Conservation (phyloP, 1,284 basidiomycete genomes). For the Inonotus hispidus region DNA sequence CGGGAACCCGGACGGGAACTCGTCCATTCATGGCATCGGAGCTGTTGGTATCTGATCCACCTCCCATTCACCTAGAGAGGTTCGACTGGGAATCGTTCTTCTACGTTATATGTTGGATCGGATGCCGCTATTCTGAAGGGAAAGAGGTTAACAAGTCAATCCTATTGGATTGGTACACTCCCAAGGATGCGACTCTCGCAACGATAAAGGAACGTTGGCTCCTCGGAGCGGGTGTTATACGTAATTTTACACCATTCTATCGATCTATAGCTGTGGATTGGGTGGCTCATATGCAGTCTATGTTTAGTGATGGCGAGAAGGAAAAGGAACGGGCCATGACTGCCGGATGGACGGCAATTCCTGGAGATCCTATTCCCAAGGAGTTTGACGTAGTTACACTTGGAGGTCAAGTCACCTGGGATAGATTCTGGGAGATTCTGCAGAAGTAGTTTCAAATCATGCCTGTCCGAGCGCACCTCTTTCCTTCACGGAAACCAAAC, state of each 20-base stretch:
- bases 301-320: neutral
- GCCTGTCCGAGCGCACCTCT: too few species aligned
- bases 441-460: neutral
- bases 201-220: neutral
- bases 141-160: neutral
- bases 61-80: neutral
- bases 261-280: neutral
- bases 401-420: slow-evolving; percentile 2
- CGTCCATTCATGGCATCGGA: slow-evolving; percentile 8
- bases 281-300: neutral
- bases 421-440: neutral
- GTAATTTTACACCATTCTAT: neutral
- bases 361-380: neutral
- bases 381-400: neutral
- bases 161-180: neutral
- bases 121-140: neutral
- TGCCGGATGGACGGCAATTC: too few species aligned
- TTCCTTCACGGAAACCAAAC: too few species aligned
- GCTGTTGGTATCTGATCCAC: neutral
- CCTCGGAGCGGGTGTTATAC: neutral
- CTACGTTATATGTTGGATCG: slow-evolving; percentile 7
- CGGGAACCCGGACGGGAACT: slow-evolving; percentile 1
- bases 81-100: slow-evolving; percentile 10
- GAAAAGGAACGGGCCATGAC: too few species aligned
- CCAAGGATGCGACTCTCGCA: neutral